A percentile compares a stretch with the other conserved stretches of the same genome.
phyloP scores from a whole-genome alignment of 2,329 filamentous ascomycete species.

The Ophiostoma angusticollis region DNA sequence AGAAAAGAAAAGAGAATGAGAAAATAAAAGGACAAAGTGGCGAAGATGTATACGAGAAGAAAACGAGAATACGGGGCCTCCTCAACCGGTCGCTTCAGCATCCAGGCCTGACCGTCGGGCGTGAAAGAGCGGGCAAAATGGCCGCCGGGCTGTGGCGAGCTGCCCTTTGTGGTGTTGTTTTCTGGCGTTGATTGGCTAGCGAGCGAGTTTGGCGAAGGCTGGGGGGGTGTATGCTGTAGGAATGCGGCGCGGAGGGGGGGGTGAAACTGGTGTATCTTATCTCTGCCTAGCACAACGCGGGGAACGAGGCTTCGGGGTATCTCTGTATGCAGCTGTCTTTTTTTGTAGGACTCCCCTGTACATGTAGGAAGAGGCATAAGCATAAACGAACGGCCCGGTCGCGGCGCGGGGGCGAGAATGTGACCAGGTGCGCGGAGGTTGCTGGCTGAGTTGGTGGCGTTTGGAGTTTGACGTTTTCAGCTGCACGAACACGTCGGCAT shows the following conservation, averaged over 20 bases:
- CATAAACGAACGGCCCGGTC: too few species aligned
- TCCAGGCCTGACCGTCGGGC: background rate
- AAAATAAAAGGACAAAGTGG: background rate
- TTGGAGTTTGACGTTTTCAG: too few species aligned
- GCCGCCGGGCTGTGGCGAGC: background rate
- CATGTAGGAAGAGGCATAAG: too few species aligned
- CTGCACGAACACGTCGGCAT: too few species aligned
- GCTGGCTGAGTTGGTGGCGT: too few species aligned
- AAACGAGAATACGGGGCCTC: background rate
- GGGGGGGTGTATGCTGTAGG: background rate
- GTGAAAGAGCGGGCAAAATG: background rate
- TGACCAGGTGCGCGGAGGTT: too few species aligned
- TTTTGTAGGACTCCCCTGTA: too few species aligned
- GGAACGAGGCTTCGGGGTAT: constrained; percentile 4
- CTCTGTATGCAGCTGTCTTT: constrained; percentile 3
- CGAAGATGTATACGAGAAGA: background rate
- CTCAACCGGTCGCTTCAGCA: background rate
- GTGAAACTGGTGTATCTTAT: background rate
- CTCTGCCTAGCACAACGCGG: constrained; percentile 1
- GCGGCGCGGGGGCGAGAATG: too few species aligned
- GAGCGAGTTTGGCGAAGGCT: background rate
- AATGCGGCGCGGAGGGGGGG: background rate
- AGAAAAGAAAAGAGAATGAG: background rate
- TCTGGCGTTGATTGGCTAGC: constrained; percentile 6
- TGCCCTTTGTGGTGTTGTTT: constrained; percentile 1